A percentile compares a stretch with the other conserved stretches of the same genome.
phyloP scores from a whole-genome alignment of 768 basidiomycete species.

The Xanthoconium purpureum region DNA sequence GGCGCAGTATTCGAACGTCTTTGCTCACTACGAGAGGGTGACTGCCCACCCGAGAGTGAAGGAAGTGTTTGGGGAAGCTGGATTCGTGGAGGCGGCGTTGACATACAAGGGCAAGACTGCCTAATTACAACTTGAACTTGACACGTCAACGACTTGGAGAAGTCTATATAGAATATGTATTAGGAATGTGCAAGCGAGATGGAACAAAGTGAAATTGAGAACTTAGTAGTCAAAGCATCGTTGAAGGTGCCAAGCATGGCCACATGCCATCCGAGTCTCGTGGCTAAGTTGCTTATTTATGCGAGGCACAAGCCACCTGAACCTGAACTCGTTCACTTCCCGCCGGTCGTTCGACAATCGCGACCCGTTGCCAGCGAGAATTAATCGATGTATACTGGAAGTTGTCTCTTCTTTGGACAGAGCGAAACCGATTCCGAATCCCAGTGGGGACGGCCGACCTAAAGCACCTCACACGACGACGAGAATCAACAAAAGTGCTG shows the following conservation, averaged over 20 bases:
- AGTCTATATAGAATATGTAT: neutral
- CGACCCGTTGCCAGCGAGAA: neutral
- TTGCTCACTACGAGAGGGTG: constrained; percentile 25
- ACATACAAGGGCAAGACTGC: constrained; percentile 10
- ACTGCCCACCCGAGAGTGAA: constrained; percentile 17
- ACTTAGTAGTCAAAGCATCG: neutral
- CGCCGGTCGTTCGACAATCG: neutral
- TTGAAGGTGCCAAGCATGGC: too few species aligned
- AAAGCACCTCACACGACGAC: neutral
- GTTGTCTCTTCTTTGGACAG: neutral
- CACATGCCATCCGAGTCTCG: too few species aligned
- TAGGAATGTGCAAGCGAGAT: neutral
- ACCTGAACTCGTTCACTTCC: neutral
- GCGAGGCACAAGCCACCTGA: neutral
- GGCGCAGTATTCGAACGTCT: constrained; percentile 23
- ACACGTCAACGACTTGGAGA: too few species aligned
- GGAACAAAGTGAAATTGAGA: neutral
- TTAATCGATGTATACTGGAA: neutral
- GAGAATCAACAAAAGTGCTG: neutral
- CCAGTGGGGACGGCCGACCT: neutral
- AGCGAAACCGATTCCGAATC: neutral
- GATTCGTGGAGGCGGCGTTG: constrained; percentile 18
- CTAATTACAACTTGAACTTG: neutral
- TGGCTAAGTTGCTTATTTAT: constrained; percentile 3
- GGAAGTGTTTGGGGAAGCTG: constrained; percentile 15